Conservation (phyloP, 208 protist species). For the Crithidia bombi region DNA sequence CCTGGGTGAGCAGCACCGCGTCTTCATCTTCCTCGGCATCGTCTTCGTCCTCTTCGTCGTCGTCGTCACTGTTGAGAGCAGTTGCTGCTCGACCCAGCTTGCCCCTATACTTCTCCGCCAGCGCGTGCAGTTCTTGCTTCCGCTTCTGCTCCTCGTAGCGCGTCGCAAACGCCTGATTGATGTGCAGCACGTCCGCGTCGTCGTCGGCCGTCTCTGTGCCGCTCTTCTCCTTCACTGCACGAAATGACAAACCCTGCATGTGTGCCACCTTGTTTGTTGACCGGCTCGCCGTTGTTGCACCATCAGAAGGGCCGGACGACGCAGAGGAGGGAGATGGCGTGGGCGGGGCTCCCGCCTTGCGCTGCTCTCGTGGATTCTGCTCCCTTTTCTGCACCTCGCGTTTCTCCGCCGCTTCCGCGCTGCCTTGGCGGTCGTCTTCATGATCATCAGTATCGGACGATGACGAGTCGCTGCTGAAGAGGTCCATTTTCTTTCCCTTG, state of each 20-base stretch:
- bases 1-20: conserved; percentile 73
- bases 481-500: conserved; percentile 36
- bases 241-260: conserved; percentile 23
- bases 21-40: conserved; percentile 86
- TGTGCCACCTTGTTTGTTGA: conserved; percentile 17
- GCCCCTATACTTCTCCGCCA: conserved; percentile 86
- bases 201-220: conserved; percentile 2
- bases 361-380: no score
- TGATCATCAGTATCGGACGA: conserved; percentile 23
- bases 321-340: not conserved
- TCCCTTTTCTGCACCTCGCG: not conserved
- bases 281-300: not conserved
- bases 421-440: not conserved
- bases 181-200: conserved; percentile 43
- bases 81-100: conserved; percentile 36
- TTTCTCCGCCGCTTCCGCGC: not conserved
- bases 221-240: conserved; percentile 4
- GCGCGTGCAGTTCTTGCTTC: conserved; percentile 84
- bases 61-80: conserved; percentile 9
- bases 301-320: not conserved
- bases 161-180: conserved; percentile 81
- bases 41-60: conserved; percentile 60
- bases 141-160: conserved; percentile 91
- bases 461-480: conserved; percentile 38
- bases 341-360: no score